Conservation (phyloP, 2,329 filamentous ascomycete species). For the Aspergillus oerlinghausenensis region DNA sequence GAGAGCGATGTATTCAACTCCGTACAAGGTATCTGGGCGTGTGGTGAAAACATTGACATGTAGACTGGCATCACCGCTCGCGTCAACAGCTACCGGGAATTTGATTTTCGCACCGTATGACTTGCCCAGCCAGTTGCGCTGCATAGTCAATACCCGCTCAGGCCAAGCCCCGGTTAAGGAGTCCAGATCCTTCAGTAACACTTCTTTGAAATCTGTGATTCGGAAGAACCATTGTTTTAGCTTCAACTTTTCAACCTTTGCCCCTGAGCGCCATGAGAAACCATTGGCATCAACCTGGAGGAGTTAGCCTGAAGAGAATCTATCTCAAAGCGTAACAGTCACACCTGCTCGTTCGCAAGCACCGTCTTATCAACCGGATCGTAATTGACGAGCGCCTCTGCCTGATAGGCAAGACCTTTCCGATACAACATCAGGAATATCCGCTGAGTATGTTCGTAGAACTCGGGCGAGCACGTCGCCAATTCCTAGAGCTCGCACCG, state of each 20-base stretch:
- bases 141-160: constrained; percentile 75
- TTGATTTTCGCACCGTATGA: constrained; percentile 68
- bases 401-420: constrained; percentile 74
- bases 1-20: constrained; percentile 78
- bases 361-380: constrained; percentile 87
- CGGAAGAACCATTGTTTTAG: constrained; percentile 88
- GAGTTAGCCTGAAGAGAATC: constrained; percentile 5
- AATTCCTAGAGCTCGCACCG: constrained; percentile 58
- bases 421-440: constrained; percentile 75
- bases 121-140: constrained; percentile 82
- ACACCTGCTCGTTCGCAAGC: constrained; percentile 76
- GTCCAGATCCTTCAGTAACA: constrained; percentile 67
- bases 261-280: constrained; percentile 80
- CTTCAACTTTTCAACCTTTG: constrained; percentile 71
- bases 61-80: constrained; percentile 21
- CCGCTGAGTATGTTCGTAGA: constrained; percentile 85
- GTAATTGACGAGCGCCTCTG: constrained; percentile 81
- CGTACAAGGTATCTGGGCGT: constrained; percentile 79
- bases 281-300: constrained; percentile 70
- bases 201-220: constrained; percentile 73
- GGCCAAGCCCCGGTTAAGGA: constrained; percentile 68
- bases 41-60: constrained; percentile 75
- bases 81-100: constrained; percentile 56
- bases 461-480: constrained; percentile 75
- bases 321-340: background rate